Evolutionary conservation across 345 rosid genomes (phyloP), one percentile per base, ranked within the genome.

Genomic region (Hibiscus tridactylites): DNA sequence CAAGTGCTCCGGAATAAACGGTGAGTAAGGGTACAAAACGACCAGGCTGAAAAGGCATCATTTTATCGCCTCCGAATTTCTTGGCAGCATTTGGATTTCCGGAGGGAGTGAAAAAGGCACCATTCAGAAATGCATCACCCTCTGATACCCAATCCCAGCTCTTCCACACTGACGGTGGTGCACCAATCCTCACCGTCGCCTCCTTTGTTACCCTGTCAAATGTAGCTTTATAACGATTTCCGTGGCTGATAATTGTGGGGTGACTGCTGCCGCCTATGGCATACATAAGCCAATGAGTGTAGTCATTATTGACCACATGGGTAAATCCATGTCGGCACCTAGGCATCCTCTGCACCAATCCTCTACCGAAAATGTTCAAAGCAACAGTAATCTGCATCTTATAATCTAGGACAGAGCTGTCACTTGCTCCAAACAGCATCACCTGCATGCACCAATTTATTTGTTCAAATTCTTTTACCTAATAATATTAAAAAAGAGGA

Each of bases 71-170:
- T 10, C 44, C 19, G 47, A 12, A 60, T 60, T 26, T 71, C 66
- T 28, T 44, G 17, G n/a, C 17, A 4, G 58, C 67, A 0, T 5
- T 17, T 10, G 67, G 74, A n/a, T 71, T 26, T 33, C 74, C 74
- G 1, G 74, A 71, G n/a, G 44, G 29, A 4, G 0, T 0, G 47
- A 72, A 72, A 17, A 61, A 49, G 7, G 75, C 75, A 3, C 93
- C 98, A 21, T 90, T 88, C 70, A 86, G 7, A 76, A 88, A 35
- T 65, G 86, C 52, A 77, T 92, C 98, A 24, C 81, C 84, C 73
- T 88, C 85, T 29, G 98, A 90, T 79, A 72, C 81, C 95, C 98
- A 92, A 0, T 68, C 73, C 96, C 98, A 88, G 0, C 28, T 3
- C 73, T 77, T 81, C 98, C 98, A 89, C 26, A 44, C 81, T 6